Evolutionary conservation across 495 filamentous ascomycete species (phyloP).

Genomic region (Aspergillus leporis): DNA sequence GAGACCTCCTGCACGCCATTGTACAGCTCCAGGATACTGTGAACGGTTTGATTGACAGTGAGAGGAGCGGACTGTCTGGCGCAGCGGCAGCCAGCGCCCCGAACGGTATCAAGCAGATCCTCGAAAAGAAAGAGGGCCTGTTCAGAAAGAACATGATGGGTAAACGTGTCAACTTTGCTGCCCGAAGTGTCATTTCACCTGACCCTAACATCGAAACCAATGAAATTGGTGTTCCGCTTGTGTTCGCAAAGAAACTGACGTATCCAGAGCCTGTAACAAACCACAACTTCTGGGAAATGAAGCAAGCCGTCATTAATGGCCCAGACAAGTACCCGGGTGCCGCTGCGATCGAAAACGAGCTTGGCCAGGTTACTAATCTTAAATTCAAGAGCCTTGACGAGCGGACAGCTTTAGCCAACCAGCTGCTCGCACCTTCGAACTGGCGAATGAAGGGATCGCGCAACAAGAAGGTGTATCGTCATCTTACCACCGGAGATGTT

Average conservation of each 20-base stretch:
- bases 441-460: conserved; percentile 71
- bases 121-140: conserved; percentile 98
- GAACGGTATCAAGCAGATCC: conserved; percentile 88
- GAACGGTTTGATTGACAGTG: conserved; percentile 84
- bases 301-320: conserved; percentile 95
- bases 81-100: conserved; percentile 48
- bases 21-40: conserved; percentile 83
- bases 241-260: conserved; percentile 94
- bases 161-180: conserved; percentile 98
- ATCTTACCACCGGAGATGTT: conserved; percentile 93
- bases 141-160: conserved; percentile 99
- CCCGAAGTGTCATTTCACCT: conserved; percentile 95
- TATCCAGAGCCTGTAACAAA: conserved; percentile 97
- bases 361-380: conserved; percentile 86
- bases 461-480: conserved; percentile 96
- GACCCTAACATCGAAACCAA: conserved; percentile 99
- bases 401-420: conserved; percentile 81
- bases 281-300: conserved; percentile 93
- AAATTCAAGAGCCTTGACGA: conserved; percentile 83
- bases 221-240: conserved; percentile 95
- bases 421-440: conserved; percentile 84
- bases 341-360: conserved; percentile 91
- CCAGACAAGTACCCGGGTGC: conserved; percentile 93
- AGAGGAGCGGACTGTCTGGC: conserved; percentile 78
- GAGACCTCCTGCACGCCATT: conserved; percentile 69